Conservation (phyloP, 2,329 filamentous ascomycete genomes). For the Acephala macrosclerotiorum region DNA sequence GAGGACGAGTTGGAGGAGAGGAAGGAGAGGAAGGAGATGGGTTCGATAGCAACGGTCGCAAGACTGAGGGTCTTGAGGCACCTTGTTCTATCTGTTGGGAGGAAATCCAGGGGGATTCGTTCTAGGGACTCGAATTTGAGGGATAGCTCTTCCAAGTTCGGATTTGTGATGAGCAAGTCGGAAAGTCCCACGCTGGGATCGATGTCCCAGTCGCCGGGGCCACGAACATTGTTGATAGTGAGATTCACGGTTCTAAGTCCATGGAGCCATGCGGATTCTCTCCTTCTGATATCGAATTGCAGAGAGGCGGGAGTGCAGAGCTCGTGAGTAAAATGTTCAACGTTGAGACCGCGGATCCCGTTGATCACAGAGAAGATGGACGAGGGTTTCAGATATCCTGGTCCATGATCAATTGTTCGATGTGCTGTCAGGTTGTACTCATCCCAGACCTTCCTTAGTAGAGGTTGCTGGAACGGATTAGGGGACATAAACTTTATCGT, state of each 20-base stretch:
- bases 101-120: constrained; percentile 9
- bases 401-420: background rate
- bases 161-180: background rate
- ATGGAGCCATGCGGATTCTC: background rate
- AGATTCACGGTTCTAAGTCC: constrained; percentile 18
- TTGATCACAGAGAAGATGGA: constrained; percentile 18
- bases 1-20: constrained; percentile 5
- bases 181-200: background rate
- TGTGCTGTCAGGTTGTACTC: constrained; percentile 29
- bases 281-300: background rate
- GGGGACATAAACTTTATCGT: constrained; percentile 17
- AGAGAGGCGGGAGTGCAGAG: constrained; percentile 17
- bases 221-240: constrained; percentile 15
- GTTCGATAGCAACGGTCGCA: constrained; percentile 1
- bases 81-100: background rate
- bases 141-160: constrained; percentile 15
- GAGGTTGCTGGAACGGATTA: constrained; percentile 25
- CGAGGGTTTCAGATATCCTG: constrained; percentile 3
- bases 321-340: constrained; percentile 23
- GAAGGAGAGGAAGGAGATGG: constrained; percentile 16
- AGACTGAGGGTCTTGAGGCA: constrained; percentile 20
- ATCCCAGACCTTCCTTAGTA: constrained; percentile 31
- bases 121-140: constrained; percentile 22
- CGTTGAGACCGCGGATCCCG: constrained; percentile 12
- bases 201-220: background rate